Evolutionary conservation across 169 alveolate genomes (phyloP), one percentile per base, ranked within the genome.

Genomic region (Plasmodium knowlesi): DNA sequence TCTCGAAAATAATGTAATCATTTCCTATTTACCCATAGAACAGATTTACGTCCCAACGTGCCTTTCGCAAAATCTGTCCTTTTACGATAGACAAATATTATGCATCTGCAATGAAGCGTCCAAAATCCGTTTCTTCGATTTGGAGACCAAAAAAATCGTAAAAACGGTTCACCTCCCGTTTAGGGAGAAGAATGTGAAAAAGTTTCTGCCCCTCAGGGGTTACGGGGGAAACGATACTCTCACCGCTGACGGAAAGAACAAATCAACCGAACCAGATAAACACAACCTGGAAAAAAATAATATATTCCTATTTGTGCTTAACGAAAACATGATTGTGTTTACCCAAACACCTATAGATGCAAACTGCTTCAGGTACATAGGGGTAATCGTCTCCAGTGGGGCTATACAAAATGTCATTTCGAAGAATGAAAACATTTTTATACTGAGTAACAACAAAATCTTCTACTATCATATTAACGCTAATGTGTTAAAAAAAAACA

Each of bases 311-410:
- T 81, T 89, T 67, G 83, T 79, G 16, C 71, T 89, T 10, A 89
- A 89, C 73, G 94, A 89, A 73, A 89, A 89, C 79, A 89, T 89
- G 94, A 80, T 89, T 53, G 94, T 89, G 32, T 89, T 89, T 14
- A 89, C 94, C 1, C 72, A 61, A 37, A 89, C 70, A 9, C 94
- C 94, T 8, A 78, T 89, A 28, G 90, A 73, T 6, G 67, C 94
- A 67, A 89, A 89, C 72, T 89, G 94, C 28, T 80, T 89, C 30
- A 37, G 94, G 34, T 89, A 89, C 73, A 78, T 89, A 22, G 94
- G 94, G 14, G 90, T 41, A 3, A 89, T 89, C 19, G 83, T 89
- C 4, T 89, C 84, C 61, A 89, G 94, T 41, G 94, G 90, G 14
- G 53, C 46, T 37, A 79, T 89, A 89, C 80, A 89, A 34, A 22